Evolutionary conservation across 805 yeast genomes (phyloP).

Genomic region (Yamadazyma ubonensis): DNA sequence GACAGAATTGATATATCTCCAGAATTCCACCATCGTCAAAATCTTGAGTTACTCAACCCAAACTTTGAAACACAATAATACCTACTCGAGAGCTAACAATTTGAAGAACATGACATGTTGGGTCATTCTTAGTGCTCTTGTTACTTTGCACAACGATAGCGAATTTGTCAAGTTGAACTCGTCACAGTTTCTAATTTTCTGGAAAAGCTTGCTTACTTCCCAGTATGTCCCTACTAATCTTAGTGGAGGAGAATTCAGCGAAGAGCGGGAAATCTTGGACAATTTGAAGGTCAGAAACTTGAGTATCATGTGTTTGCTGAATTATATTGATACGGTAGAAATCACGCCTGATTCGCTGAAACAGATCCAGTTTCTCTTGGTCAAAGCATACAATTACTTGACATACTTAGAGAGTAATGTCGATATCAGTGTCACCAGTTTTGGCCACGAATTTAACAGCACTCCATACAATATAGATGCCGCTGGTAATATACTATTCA

Average conservation of each 20-base stretch:
- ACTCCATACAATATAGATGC: constrained; percentile 28
- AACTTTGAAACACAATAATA: constrained; percentile 37
- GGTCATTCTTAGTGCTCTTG: constrained; percentile 40
- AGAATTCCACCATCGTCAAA: constrained; percentile 40
- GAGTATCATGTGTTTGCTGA: constrained; percentile 39
- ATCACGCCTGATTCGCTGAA: constrained; percentile 40
- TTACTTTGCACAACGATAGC: constrained; percentile 39
- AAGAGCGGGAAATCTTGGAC: constrained; percentile 29
- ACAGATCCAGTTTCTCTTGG: constrained; percentile 40
- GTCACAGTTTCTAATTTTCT: constrained; percentile 43
- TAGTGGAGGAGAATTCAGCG: constrained; percentile 18
- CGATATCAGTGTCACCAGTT: constrained; percentile 35
- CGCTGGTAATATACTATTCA: constrained; percentile 29
- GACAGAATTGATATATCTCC: constrained; percentile 33
- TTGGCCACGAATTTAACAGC: constrained; percentile 31
- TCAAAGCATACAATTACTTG: constrained; percentile 41
- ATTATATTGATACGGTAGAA: constrained; percentile 37
- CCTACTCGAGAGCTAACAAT: constrained; percentile 19
- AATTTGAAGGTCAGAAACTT: constrained; percentile 38
- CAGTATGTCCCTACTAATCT: constrained; percentile 31
- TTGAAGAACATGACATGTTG: constrained; percentile 37
- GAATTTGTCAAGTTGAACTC: constrained; percentile 45
- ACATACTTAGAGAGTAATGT: constrained; percentile 39
- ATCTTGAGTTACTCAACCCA: constrained; percentile 47
- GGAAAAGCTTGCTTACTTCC: constrained; percentile 45